Percentiles rank a stretch among this genome's conserved stretches.
Conservation (phyloP, 306 rosid species). For the Cucurbita moschata region DNA sequence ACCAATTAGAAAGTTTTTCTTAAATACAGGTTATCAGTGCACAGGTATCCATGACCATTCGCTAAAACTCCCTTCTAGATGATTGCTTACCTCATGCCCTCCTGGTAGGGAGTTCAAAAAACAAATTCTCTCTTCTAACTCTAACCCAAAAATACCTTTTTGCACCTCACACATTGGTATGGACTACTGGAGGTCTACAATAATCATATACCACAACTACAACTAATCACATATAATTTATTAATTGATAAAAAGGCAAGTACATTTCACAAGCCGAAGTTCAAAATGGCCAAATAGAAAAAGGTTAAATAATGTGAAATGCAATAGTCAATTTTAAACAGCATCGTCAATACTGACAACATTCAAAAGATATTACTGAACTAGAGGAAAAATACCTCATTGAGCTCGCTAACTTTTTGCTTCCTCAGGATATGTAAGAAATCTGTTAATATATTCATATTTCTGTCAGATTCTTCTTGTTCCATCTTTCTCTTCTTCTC, state of each 20-base stretch:
- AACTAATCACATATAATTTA: neutral
- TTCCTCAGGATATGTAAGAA: slow-evolving; percentile 78
- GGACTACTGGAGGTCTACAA: neutral
- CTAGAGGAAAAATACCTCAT: slow-evolving; percentile 35
- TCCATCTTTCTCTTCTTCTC: slow-evolving; percentile 97
- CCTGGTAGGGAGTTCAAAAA: neutral
- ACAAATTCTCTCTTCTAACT: neutral
- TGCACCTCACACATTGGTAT: neutral
- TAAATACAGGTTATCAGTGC: neutral
- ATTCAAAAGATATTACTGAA: neutral
- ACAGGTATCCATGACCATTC: neutral
- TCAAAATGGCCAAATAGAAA: neutral
- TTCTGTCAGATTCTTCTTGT: slow-evolving; percentile 95
- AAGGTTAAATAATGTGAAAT: neutral
- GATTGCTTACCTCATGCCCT: neutral
- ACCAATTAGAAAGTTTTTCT: neutral
- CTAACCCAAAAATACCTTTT: neutral
- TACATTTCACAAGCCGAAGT: neutral
- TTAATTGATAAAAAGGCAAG: neutral
- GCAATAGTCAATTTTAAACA: neutral
- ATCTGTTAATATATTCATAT: slow-evolving; percentile 81
- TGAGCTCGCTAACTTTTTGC: slow-evolving; percentile 74
- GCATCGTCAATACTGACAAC: neutral
- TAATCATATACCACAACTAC: neutral
- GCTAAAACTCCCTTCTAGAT: neutral